Percentiles rank a stretch among this genome's conserved stretches.
Conservation (phyloP, 345 rosid species). For the Citrus australasica region DNA sequence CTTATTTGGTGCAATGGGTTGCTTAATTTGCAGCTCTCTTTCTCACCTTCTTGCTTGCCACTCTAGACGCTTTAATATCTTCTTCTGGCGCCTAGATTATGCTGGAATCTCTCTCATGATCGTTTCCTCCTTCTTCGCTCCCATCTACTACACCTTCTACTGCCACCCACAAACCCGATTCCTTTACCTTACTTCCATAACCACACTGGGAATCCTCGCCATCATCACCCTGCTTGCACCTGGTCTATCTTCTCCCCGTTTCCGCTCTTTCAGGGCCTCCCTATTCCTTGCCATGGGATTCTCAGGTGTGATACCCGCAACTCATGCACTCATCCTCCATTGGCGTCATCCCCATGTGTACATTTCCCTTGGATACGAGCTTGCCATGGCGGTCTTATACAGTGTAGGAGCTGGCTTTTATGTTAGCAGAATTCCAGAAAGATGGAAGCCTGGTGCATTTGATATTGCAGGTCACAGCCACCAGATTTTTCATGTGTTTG, state of each 20-base stretch:
- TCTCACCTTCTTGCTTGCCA: conserved; percentile 97
- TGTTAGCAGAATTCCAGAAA: conserved; percentile 68
- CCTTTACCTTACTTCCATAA: conserved; percentile 68
- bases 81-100: conserved; percentile 96
- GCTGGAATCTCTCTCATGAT: conserved; percentile 95
- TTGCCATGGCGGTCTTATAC: conserved; percentile 72
- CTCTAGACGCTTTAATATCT: conserved; percentile 58
- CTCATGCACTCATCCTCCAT: conserved; percentile 67
- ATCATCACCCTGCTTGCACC: conserved; percentile 82
- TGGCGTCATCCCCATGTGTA: conserved; percentile 63
- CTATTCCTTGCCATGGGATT: conserved; percentile 90
- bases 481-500: conserved; percentile 91
- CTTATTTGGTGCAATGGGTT: conserved; percentile 79
- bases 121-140: conserved; percentile 84
- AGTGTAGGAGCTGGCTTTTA: conserved; percentile 71
- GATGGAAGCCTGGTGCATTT: conserved; percentile 94
- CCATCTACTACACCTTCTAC: conserved; percentile 77
- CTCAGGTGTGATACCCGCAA: conserved; percentile 75
- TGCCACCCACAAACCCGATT: conserved; percentile 60
- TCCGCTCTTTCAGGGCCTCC: conserved; percentile 65
- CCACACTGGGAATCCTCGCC: conserved; percentile 59
- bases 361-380: conserved; percentile 59
- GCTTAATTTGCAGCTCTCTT: conserved; percentile 81
- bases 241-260: conserved; percentile 50
- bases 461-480: conserved; percentile 96